These are phyloP conservation scores for Xylogone sp. DNA, from an alignment of 2,329 filamentous ascomycete species.

Conservation along the genomic window DNA sequence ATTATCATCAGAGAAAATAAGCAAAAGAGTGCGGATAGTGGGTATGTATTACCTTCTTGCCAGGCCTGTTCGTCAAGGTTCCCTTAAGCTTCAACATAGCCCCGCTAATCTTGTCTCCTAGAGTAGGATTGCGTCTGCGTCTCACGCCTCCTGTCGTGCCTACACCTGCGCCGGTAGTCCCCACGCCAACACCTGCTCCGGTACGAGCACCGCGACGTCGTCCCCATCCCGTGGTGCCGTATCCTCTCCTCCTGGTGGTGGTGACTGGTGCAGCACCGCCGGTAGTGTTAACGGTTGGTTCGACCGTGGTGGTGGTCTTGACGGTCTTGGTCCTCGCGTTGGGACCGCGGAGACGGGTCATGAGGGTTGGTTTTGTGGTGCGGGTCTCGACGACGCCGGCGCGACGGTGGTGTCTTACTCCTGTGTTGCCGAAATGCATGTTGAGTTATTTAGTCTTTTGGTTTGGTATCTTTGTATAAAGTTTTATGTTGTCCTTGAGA, in stretches of 20 bases:
- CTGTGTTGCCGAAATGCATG: no score
- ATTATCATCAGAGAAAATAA: background rate
- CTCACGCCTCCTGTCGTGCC: constrained; percentile 48
- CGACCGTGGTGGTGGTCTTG: constrained; percentile 23
- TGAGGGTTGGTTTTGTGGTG: constrained; percentile 45
- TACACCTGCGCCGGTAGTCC: constrained; percentile 13
- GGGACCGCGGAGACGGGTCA: constrained; percentile 47
- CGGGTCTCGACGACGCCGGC: constrained; percentile 27
- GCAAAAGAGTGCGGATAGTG: background rate
- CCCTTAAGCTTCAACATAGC: constrained; percentile 72
- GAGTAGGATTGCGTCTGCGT: constrained; percentile 62
- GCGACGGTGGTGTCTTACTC: constrained; percentile 23
- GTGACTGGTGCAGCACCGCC: background rate
- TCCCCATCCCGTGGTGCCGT: constrained; percentile 19
- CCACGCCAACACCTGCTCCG: background rate
- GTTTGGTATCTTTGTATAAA: no score
- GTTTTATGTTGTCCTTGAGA: no score
- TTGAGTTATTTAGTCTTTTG: no score
- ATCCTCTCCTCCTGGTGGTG: constrained; percentile 12
- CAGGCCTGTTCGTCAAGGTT: constrained; percentile 62
- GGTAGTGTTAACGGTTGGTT: constrained; percentile 4
- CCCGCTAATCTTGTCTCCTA: constrained; percentile 76
- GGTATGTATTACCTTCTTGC: constrained; percentile 56
- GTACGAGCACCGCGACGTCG: constrained; percentile 17
- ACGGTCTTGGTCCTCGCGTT: constrained; percentile 27